Evolutionary conservation across 176 grass and related monocot species (phyloP), one percentile per base, ranked within the genome.

Genomic region (Eleusine coracana): DNA sequence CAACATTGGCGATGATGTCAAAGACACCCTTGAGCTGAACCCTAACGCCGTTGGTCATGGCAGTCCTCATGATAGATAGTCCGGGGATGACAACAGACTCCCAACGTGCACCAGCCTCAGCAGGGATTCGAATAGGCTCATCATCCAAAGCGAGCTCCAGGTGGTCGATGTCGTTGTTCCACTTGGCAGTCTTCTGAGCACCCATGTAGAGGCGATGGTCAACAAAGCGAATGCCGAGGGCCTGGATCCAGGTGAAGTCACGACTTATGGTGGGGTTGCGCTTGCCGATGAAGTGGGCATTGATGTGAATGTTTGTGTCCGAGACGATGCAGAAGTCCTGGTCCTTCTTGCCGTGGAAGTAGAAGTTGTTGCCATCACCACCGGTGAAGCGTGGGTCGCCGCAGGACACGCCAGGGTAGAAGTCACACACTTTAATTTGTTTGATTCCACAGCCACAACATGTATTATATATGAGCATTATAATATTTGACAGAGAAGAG

Each of bases 171-270:
- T 71, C 58, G 40, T 67, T 54, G 16, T 90, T 66, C 83, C 88
- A 90, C 4, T 54, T 68, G n/a, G 15, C 11, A 18, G 84, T 74
- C 3, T 86, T 90, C 52, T 75, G 48, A 18, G 73, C 87, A 25
- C 75, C 82, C 4, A 84, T 29, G 81, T 75, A 84, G 31, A 89
- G 81, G 50, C 59, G 39, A 69, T 79, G 81, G 3, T 75, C 46
- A 46, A 44, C 68, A 68, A 89, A 89, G 75, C 77, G 41, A 76
- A 91, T 55, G 67, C 82, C 89, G 77, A 91, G 63, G 11, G 86
- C 76, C 55, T 91, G 77, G 71, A 85, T 86, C 89, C 89, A 91
- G 12, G 89, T 91, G 85, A 91, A 87, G 70, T 91, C 89, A 0
- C 75, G 89, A 36, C 0, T 84, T 85, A 75, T 84, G 75, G 60